Base-by-base conservation (phyloP, 1,284 basidiomycete genomes). In the Ceratobasidium sp. region DNA sequence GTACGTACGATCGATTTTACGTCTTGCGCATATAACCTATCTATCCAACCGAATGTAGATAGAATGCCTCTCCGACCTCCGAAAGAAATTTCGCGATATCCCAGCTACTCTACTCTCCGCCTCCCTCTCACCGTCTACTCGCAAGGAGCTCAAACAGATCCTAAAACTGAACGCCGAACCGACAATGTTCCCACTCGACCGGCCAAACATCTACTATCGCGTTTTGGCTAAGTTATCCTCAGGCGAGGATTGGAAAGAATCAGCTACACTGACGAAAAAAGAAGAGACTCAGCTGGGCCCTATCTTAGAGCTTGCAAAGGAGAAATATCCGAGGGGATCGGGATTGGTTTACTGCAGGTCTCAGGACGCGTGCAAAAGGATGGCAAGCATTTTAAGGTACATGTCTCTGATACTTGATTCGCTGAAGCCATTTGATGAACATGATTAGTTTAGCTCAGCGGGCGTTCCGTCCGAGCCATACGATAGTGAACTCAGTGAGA, bases 331-430 rank as follows among this genome's bases (percentile, higher is more conserved):
- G 7, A 28, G 20, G 13, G 64, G 65, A 13, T 33, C 75, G 4
- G 75, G 75, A 28, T 28, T 77, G 5, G 65, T 77, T 2, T 77
- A 59, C 38, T 77, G 75, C 23, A 64, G 75, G 33, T 48, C 64
- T 6, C 68, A 68, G 56, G 9, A 57, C 23, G 42, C 33, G 13
- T 67, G 75, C 13, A 57, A 46, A 28, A 66, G 65, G 42, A 38
- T 77, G 17, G 75, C 75, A 15, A 48, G 42, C 7, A 9, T 77
- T n/a, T 42, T 77, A 15, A 77, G 48, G 75, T 77, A 26, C 3
- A 61, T 54, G 17, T 10, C 3, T 54, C 23, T 28, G 26, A 12
- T 52, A 23, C 54, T 56, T 10, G n/a, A 9, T 50, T 54, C 38
- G 5, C 48, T 57, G 3, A 28, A 5, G 5, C 28, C n/a, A 9